A percentile compares a stretch with the other conserved stretches of the same genome.
Conservation (phyloP, 805 yeast genomes). For the Yarrowia divulgata region DNA sequence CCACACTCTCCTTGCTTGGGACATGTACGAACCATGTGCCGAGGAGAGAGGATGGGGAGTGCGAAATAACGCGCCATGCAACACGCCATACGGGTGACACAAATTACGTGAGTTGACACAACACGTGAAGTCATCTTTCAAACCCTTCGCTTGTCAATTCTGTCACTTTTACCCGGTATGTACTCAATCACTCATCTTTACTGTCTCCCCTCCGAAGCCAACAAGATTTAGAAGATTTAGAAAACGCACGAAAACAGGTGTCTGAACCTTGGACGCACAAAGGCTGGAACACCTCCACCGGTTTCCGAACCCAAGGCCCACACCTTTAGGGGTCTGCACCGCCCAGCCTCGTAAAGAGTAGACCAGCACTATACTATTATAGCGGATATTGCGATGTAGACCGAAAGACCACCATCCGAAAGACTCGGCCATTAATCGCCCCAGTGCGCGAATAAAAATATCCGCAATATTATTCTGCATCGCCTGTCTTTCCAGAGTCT, state of each 20-base stretch:
- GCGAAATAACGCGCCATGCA: too few relatives aligned
- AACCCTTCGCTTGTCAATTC: not conserved
- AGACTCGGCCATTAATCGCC: too few relatives aligned
- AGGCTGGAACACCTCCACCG: conserved; percentile 10
- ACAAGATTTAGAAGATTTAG: conserved; percentile 4
- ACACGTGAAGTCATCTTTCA: too few relatives aligned
- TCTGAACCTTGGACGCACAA: not conserved
- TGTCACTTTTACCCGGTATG: not conserved
- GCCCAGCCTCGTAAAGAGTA: not conserved
- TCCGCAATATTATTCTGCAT: not conserved
- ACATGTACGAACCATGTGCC: conserved; percentile 5
- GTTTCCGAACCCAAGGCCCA: not conserved
- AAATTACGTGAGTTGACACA: too few relatives aligned
- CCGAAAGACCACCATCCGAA: too few relatives aligned
- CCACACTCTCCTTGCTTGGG: conserved; percentile 32
- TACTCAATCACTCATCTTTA: not conserved
- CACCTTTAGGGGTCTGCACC: not conserved
- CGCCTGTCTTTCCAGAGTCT: conserved; percentile 6
- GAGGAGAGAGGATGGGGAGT: not conserved
- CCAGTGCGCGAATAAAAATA: not conserved
- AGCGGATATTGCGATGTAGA: too few relatives aligned
- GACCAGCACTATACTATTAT: not conserved
- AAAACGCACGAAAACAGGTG: conserved; percentile 29
- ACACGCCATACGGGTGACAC: too few relatives aligned
- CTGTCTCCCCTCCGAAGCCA: conserved; percentile 1